phyloP scores from a whole-genome alignment of 2,329 filamentous ascomycete species.

The Botryotinia narcissicola region DNA sequence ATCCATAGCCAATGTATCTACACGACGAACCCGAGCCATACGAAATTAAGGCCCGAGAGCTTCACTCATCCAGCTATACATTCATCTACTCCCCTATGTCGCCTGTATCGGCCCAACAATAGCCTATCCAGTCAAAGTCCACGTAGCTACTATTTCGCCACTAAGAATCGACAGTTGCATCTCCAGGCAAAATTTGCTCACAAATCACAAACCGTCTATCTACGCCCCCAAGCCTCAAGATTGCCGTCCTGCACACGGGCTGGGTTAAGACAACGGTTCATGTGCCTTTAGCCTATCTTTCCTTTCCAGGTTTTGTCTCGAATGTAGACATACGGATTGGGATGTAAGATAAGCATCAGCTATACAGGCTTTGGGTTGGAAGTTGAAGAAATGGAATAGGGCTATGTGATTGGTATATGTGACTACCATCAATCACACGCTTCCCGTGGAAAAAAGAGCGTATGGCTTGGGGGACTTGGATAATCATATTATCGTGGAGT shows the following conservation, averaged over 20 bases:
- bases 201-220: slow-evolving; percentile 16
- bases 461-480: not conserved
- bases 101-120: not conserved
- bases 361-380: not conserved
- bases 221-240: not conserved
- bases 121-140: not conserved
- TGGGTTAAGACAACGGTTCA: slow-evolving; percentile 14
- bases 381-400: not conserved
- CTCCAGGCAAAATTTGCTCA: not conserved
- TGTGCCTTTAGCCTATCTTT: not conserved
- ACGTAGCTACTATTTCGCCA: not conserved
- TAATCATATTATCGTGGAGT: not conserved
- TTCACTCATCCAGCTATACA: not conserved
- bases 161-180: not conserved
- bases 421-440: not conserved
- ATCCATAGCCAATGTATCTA: not conserved
- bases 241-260: slow-evolving; percentile 10
- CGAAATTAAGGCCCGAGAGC: not conserved
- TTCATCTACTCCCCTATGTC: not conserved
- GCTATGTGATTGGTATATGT: not conserved
- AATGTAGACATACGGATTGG: not conserved
- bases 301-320: not conserved
- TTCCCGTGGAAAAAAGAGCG: not conserved
- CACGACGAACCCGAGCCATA: not conserved
- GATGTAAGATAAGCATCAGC: not conserved